These are phyloP conservation scores for Sporothrix brunneoviolacea DNA, from an alignment of 2,329 filamentous ascomycete species.

Conservation along the genomic window DNA sequence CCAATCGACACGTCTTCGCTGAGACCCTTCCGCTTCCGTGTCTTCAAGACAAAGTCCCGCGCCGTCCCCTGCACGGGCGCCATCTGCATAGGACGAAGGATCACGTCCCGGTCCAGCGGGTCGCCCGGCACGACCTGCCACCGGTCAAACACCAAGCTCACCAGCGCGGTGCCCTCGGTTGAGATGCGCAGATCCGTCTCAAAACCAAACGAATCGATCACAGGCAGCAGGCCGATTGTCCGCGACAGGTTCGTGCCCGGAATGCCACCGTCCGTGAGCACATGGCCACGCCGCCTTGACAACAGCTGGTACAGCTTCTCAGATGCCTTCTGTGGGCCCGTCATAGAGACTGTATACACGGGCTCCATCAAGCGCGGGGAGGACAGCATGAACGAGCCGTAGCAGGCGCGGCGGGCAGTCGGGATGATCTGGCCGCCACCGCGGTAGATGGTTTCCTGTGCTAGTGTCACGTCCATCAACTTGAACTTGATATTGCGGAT, in stretches of 20 bases:
- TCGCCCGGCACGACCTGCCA: conserved; percentile 97
- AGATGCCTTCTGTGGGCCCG: conserved; percentile 82
- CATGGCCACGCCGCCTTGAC: conserved; percentile 80
- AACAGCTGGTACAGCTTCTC: conserved; percentile 88
- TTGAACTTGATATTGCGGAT: conserved; percentile 98
- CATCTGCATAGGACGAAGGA: conserved; percentile 77
- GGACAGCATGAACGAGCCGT: conserved; percentile 95
- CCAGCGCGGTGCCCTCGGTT: conserved; percentile 84
- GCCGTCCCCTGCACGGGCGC: conserved; percentile 84
- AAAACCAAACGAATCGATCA: conserved; percentile 96
- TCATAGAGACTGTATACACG: conserved; percentile 87
- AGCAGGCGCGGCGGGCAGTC: conserved; percentile 84
- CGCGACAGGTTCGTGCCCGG: conserved; percentile 91
- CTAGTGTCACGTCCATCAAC: conserved; percentile 82
- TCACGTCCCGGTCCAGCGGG: conserved; percentile 80
- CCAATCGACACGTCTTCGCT: conserved; percentile 93
- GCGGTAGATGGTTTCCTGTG: conserved; percentile 84
- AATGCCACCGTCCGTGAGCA: conserved; percentile 87
- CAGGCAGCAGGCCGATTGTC: conserved; percentile 83
- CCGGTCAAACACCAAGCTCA: conserved; percentile 88
- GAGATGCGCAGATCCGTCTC: conserved; percentile 96
- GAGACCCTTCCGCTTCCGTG: conserved; percentile 82
- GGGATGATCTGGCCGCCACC: conserved; percentile 97
- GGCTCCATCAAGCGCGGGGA: conserved; percentile 96
- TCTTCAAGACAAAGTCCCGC: conserved; percentile 95